Base-by-base conservation (phyloP, 306 rosid genomes). In the Cucurbita moschata region DNA sequence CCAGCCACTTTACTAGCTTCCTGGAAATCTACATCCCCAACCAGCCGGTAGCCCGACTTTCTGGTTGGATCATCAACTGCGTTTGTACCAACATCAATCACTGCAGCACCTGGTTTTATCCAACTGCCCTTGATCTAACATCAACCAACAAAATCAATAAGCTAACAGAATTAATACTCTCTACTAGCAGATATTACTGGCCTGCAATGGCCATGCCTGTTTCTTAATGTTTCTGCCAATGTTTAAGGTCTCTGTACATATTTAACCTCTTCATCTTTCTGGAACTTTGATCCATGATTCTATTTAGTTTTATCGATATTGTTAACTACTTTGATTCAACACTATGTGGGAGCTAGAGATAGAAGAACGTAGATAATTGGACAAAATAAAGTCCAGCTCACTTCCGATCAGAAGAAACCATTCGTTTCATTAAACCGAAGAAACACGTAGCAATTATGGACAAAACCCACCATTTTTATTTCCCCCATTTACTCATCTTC, bases 51-150 rank as follows among this genome's bases (percentile, higher is more conserved):
- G 73, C 98, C 96, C 0, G 94, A 80, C 89, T 88, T 88, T 79
- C 47, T 90, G 18, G 86, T 90, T 30, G 86, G 84, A 79, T 93
- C 97, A 65, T 93, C 94, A 4, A 90, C 82, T 60, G 97, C 87
- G 72, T 88, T 90, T 71, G 96, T 93, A 75, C 98, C 96, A 11
- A 93, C 98, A 79, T 90, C 98, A 30, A 90, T 93, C 21, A 93
- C 87, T 39, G 92, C 96, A 74, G 97, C 97, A 76, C 98, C 98
- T 8, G 96, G 94, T 82, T 93, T 93, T 80, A 90, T 83, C 98
- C 96, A 93, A 75, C 90, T 82, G 11, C 96, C 98, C 83, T 90
- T 90, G 81, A 93, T 86, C 96, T 80, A 76, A 62, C 58, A 79
- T 68, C 26, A 76, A 14, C 46, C 35, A 39, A 62, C 49, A 7